A percentile compares a stretch with the other conserved stretches of the same genome.
Evolutionary conservation across 352 stramenopile species (phyloP).

Genomic region (Globisporangium uncinulatum): DNA sequence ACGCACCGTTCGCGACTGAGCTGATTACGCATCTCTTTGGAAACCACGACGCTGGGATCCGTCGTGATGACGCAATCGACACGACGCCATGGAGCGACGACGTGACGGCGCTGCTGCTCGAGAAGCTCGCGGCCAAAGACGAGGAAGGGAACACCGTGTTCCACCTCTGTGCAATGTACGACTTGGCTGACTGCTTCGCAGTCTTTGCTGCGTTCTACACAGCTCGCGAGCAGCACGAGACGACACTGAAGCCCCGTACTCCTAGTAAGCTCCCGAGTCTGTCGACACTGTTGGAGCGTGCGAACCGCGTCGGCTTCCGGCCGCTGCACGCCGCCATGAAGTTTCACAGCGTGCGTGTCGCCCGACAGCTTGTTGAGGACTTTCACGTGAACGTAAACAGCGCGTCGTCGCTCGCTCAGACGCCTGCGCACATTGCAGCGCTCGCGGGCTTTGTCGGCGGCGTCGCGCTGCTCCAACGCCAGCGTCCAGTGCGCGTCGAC

Average conservation of each 20-base stretch:
- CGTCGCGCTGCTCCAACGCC: conserved; percentile 37
- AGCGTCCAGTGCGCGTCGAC: conserved; percentile 13
- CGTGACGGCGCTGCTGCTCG: conserved; percentile 41
- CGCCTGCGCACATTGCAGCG: conserved; percentile 63
- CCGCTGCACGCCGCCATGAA: conserved; percentile 69
- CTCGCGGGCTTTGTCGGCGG: conserved; percentile 35
- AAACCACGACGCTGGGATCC: background rate
- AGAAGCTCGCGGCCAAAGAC: conserved; percentile 45
- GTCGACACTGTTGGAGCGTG: conserved; percentile 38
- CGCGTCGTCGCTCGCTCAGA: conserved; percentile 47
- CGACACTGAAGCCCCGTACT: conserved; percentile 9
- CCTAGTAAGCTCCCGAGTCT: conserved; percentile 20
- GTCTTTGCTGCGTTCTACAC: conserved; percentile 39
- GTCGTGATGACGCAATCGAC: too few relatives aligned
- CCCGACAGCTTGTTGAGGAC: conserved; percentile 24
- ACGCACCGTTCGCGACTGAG: conserved; percentile 35
- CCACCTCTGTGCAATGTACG: conserved; percentile 66
- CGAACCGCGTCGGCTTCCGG: conserved; percentile 60
- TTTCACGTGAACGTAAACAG: conserved; percentile 43
- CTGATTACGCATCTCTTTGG: conserved; percentile 36
- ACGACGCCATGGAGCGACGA: conserved; percentile 16
- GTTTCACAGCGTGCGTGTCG: conserved; percentile 29
- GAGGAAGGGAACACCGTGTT: conserved; percentile 79
- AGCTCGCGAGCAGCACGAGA: conserved; percentile 14
- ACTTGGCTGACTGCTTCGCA: conserved; percentile 43